These are phyloP conservation scores for Cruciata laevipes DNA, from an alignment of 257 asterid genomes.

Conservation along the genomic window DNA sequence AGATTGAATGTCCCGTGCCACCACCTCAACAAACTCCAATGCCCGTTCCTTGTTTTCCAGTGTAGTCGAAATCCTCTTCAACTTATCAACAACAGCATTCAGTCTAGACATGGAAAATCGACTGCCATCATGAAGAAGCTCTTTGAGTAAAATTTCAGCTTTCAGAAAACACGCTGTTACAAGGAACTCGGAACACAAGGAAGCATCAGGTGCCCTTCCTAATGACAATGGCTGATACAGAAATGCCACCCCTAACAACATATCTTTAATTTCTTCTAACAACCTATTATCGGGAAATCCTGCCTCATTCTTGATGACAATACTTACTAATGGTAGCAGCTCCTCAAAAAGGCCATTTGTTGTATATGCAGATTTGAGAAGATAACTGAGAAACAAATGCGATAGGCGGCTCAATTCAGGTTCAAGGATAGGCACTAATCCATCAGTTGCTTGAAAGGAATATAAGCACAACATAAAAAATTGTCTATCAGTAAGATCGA, in stretches of 20 bases:
- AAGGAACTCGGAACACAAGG: neutral
- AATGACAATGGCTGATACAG: too few species aligned
- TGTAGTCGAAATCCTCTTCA: neutral
- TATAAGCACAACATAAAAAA: too few species aligned
- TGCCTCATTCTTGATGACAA: neutral
- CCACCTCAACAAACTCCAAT: neutral
- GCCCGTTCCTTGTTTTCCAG: neutral
- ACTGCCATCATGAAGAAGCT: neutral
- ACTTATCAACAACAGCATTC: neutral
- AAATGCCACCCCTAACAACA: neutral
- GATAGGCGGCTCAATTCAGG: neutral
- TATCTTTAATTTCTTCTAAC: neutral
- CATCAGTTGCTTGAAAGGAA: too few species aligned
- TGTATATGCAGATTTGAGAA: neutral
- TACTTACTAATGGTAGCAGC: neutral
- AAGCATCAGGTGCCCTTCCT: too few species aligned
- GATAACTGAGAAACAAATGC: neutral
- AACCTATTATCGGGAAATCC: neutral
- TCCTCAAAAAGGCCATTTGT: neutral
- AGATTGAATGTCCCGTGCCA: neutral
- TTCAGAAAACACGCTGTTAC: too few species aligned
- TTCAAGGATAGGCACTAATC: too few species aligned
- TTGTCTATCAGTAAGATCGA: too few species aligned
- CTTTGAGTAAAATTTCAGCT: neutral
- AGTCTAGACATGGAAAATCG: neutral